Evolutionary conservation across 352 stramenopile genomes (phyloP).

Genomic region (Detonula confervacea): DNA sequence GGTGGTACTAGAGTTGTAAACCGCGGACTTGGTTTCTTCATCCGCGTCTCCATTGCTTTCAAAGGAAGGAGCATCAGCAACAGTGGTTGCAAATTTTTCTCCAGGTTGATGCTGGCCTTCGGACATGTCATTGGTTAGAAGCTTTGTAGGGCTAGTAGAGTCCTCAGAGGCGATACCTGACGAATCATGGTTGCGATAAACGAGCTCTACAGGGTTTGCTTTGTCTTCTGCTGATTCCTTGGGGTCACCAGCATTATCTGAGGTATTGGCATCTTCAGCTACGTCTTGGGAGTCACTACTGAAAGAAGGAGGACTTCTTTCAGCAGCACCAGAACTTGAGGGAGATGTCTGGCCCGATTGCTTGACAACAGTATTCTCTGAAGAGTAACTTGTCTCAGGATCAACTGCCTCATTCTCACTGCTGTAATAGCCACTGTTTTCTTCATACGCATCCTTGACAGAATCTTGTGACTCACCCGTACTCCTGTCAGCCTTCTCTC

Average conservation of each 20-base stretch:
- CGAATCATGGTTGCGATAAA: no score
- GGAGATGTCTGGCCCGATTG: background rate
- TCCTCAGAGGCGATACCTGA: no score
- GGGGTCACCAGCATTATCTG: no score
- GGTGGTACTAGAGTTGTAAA: no score
- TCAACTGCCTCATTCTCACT: background rate
- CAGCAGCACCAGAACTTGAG: background rate
- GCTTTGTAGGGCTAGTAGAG: no score
- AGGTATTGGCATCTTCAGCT: background rate
- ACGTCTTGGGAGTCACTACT: no score
- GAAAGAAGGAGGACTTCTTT: no score
- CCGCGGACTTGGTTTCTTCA: no score
- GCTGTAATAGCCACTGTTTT: background rate
- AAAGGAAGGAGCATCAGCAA: constrained; percentile 1
- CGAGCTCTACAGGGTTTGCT: no score
- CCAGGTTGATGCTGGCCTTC: background rate
- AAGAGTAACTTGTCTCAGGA: constrained; percentile 7
- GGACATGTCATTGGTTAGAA: no score
- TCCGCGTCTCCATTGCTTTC: no score
- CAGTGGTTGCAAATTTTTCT: background rate
- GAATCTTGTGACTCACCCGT: constrained; percentile 7
- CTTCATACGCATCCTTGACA: background rate
- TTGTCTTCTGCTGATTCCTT: no score
- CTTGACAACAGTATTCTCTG: constrained; percentile 10
- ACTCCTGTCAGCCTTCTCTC: constrained; percentile 1